Evolutionary conservation across 768 basidiomycete species (phyloP).

Genomic region (Hygrocybe punicea): DNA sequence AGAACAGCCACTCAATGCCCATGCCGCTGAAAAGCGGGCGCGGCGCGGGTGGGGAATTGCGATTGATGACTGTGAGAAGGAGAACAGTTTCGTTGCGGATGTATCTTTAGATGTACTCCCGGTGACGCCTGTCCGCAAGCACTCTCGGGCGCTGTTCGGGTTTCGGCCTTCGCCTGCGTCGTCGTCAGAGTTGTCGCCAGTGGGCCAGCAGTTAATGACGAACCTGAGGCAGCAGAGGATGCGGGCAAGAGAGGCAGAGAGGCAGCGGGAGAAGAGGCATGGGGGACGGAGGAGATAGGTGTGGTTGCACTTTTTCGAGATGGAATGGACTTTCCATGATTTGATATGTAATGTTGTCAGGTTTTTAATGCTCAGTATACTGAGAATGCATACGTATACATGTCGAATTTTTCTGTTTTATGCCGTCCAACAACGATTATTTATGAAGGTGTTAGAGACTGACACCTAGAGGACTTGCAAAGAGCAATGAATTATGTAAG

Average conservation of each 20-base stretch:
- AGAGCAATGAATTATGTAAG: too few species aligned
- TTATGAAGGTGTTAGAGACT: too few species aligned
- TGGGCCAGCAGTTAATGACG: conserved; percentile 64
- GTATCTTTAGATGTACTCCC: conserved; percentile 26
- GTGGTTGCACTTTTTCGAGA: too few species aligned
- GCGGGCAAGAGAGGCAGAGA: conserved; percentile 34
- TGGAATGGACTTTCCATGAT: too few species aligned
- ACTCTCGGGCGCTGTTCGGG: background rate
- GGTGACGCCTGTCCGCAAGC: conserved; percentile 45
- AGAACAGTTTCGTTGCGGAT: background rate
- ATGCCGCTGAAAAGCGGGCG: background rate
- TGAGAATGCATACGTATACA: too few species aligned
- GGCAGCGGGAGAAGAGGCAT: background rate
- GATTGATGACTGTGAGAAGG: conserved; percentile 7
- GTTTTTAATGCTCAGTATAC: too few species aligned
- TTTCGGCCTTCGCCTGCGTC: conserved; percentile 56
- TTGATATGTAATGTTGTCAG: too few species aligned
- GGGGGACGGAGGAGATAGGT: too few species aligned
- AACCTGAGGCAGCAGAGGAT: conserved; percentile 51
- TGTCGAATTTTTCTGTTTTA: too few species aligned
- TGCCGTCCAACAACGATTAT: too few species aligned
- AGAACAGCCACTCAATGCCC: background rate
- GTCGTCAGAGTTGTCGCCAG: conserved; percentile 71
- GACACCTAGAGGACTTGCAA: too few species aligned
- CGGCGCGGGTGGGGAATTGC: background rate